These are phyloP conservation scores for Endocladia muricata DNA, from an alignment of 31 red algal species.

Conservation along the genomic window DNA sequence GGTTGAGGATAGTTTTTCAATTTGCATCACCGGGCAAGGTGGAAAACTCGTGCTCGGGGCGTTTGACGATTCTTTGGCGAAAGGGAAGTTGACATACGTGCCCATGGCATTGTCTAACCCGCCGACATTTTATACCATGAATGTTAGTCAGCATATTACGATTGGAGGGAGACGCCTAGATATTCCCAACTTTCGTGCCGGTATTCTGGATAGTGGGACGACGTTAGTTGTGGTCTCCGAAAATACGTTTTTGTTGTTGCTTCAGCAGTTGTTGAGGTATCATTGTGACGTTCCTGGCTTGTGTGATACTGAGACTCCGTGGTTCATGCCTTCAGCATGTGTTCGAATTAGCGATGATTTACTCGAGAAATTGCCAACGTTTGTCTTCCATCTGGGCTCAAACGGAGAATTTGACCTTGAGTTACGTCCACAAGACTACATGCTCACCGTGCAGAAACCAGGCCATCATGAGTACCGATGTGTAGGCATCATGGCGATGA, in stretches of 20 bases:
- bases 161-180: slow-evolving; percentile 25
- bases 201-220: slow-evolving; percentile 83
- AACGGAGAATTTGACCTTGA: slow-evolving; percentile 54
- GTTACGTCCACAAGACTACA: slow-evolving; percentile 77
- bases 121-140: slow-evolving; percentile 57
- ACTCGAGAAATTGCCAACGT: slow-evolving; percentile 57
- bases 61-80: slow-evolving; percentile 44
- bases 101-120: slow-evolving; percentile 63
- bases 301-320: slow-evolving; percentile 26
- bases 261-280: slow-evolving; percentile 55
- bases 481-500: slow-evolving; percentile 84
- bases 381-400: slow-evolving; percentile 64
- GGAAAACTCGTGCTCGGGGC: slow-evolving; percentile 76
- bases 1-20: slow-evolving; percentile 72
- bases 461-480: slow-evolving; percentile 59
- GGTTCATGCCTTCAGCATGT: slow-evolving; percentile 71
- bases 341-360: slow-evolving; percentile 44
- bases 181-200: slow-evolving; percentile 42
- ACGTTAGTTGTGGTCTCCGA: slow-evolving; percentile 69
- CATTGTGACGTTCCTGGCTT: slow-evolving; percentile 47
- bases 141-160: slow-evolving; percentile 33
- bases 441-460: slow-evolving; percentile 49
- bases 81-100: slow-evolving; percentile 23
- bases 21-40: slow-evolving; percentile 70
- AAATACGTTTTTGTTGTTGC: slow-evolving; percentile 48